phyloP scores from a whole-genome alignment of 768 basidiomycete genomes.

The Suillus discolor region DNA sequence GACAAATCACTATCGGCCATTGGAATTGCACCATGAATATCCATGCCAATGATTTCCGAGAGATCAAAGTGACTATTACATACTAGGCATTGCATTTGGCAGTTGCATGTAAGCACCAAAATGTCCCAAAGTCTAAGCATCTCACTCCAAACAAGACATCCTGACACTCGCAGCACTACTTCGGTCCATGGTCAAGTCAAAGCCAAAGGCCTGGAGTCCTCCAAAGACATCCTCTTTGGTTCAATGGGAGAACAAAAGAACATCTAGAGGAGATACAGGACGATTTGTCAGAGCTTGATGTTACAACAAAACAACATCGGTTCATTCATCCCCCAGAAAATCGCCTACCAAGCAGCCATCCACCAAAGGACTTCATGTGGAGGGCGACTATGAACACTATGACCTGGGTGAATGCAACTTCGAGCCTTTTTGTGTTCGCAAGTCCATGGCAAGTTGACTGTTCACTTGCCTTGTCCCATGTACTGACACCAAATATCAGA shows the following conservation, averaged over 20 bases:
- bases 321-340: neutral
- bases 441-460: neutral
- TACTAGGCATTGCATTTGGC: no score
- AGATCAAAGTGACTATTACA: no score
- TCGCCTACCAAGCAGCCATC: neutral
- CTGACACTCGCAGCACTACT: neutral
- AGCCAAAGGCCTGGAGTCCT: neutral
- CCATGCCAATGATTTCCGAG: no score
- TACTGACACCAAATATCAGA: neutral
- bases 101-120: no score
- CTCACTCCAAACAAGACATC: neutral
- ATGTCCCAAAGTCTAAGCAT: no score
- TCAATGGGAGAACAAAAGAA: neutral
- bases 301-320: neutral
- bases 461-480: neutral
- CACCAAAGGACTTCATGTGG: neutral
- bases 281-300: neutral
- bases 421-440: neutral
- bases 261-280: neutral
- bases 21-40: no score
- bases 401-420: neutral
- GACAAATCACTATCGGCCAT: no score
- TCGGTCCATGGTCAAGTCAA: neutral
- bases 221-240: neutral
- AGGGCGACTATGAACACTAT: neutral